Evolutionary conservation across 2,329 filamentous ascomycete genomes (phyloP).

Genomic region (Emmonsiellopsis sp.): DNA sequence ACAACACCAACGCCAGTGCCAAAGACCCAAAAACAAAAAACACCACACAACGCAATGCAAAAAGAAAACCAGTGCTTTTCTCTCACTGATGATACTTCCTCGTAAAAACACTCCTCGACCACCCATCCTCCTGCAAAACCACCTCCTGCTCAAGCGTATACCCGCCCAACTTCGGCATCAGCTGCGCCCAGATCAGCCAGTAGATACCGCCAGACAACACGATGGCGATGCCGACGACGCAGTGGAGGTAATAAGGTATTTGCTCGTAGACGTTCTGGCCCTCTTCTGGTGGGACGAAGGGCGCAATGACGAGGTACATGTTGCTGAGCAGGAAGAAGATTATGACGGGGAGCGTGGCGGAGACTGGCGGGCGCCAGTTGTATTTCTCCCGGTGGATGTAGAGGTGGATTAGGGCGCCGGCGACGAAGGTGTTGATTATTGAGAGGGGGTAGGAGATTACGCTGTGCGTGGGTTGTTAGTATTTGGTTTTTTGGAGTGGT

Average conservation of each 20-base stretch:
- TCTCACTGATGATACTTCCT: neutral
- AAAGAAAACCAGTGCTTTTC: neutral
- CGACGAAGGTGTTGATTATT: slow-evolving; percentile 23
- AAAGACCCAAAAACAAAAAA: too few relatives aligned
- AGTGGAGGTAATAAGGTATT: slow-evolving; percentile 41
- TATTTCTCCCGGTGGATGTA: slow-evolving; percentile 14
- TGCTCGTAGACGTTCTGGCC: slow-evolving; percentile 38
- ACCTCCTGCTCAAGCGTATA: slow-evolving; percentile 9
- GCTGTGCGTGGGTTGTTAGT: neutral
- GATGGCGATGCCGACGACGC: slow-evolving; percentile 39
- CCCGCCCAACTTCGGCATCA: slow-evolving; percentile 6
- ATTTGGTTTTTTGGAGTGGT: neutral
- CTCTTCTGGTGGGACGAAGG: slow-evolving; percentile 41
- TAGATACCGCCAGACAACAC: slow-evolving; percentile 38
- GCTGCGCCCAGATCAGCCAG: slow-evolving; percentile 24
- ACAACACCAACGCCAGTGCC: too few relatives aligned
- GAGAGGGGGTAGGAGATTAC: slow-evolving; percentile 17
- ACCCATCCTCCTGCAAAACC: slow-evolving; percentile 9
- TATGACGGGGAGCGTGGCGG: slow-evolving; percentile 45
- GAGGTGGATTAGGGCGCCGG: slow-evolving; percentile 45
- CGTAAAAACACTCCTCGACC: slow-evolving; percentile 6
- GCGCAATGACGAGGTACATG: slow-evolving; percentile 52
- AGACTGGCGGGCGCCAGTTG: slow-evolving; percentile 48
- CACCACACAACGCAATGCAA: too few relatives aligned
- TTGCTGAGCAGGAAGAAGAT: slow-evolving; percentile 55